These are phyloP conservation scores for Podaxis sp. DNA, from an alignment of 768 basidiomycete genomes.

Conservation along the genomic window DNA sequence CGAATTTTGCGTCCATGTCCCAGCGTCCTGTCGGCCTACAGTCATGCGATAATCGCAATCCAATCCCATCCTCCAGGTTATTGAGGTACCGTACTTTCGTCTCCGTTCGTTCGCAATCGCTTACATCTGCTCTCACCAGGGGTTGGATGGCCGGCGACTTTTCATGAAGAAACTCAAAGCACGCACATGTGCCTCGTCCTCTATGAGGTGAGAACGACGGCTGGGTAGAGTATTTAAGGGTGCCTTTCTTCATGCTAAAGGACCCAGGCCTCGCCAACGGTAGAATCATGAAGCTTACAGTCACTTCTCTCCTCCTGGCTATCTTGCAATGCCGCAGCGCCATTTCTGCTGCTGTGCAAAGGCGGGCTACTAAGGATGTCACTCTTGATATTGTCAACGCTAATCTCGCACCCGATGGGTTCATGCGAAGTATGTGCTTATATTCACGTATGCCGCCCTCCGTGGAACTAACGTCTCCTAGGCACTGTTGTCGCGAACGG, in stretches of 20 bases:
- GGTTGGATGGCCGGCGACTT: neutral
- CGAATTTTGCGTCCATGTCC: neutral
- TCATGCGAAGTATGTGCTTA: conserved; percentile 24
- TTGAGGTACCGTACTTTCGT: neutral
- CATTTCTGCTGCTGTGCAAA: conserved; percentile 7
- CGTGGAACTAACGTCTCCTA: neutral
- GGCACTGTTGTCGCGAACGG: conserved; percentile 15
- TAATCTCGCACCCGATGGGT: conserved; percentile 50
- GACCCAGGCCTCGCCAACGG: neutral
- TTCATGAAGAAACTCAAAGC: neutral
- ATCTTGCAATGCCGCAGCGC: conserved; percentile 18
- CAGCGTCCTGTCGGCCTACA: neutral
- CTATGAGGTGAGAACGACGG: neutral
- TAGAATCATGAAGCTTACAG: conserved; percentile 22
- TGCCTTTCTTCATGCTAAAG: neutral
- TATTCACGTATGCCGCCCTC: neutral
- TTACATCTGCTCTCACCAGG: conserved; percentile 1
- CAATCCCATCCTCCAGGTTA: conserved; percentile 16
- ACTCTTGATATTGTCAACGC: conserved; percentile 41
- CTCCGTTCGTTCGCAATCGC: neutral
- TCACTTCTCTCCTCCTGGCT: conserved; percentile 21
- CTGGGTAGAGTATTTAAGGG: neutral
- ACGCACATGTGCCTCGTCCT: neutral
- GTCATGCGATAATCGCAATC: neutral
- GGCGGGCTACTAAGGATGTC: conserved; percentile 15